Conservation (phyloP, 2,329 filamentous ascomycete genomes). For the Aureobasidium sp. region DNA sequence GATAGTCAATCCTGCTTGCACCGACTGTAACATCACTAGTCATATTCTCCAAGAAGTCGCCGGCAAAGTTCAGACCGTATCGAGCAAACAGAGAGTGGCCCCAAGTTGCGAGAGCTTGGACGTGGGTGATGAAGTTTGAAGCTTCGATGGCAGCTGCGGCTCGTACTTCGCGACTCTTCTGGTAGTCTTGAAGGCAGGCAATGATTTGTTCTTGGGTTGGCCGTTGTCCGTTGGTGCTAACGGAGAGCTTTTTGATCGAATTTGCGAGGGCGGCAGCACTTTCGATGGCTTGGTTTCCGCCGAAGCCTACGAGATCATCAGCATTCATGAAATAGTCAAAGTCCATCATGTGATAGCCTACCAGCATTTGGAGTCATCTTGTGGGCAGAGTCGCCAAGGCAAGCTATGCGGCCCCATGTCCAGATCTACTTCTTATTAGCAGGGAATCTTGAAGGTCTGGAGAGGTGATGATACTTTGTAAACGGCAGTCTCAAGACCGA, state of each 20-base stretch:
- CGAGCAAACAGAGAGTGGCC: background rate
- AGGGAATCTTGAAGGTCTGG: rapidly evolving
- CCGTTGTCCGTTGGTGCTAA: background rate
- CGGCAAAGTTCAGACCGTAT: conserved; percentile 14
- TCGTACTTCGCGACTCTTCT: conserved; percentile 26
- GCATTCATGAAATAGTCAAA: no score
- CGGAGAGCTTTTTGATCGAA: conserved; percentile 25
- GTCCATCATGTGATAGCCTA: background rate
- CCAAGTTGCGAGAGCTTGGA: conserved; percentile 23
- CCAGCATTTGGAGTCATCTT: conserved; percentile 30
- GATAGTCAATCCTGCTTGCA: conserved; percentile 33
- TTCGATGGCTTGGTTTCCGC: conserved; percentile 31
- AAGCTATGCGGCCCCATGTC: conserved; percentile 30
- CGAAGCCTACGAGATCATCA: conserved; percentile 24
- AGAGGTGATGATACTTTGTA: conserved; percentile 22
- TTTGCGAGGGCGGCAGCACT: conserved; percentile 31
- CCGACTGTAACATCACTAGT: conserved; percentile 24
- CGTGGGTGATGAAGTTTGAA: conserved; percentile 26
- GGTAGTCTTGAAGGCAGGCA: conserved; percentile 25
- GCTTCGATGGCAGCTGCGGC: conserved; percentile 24
- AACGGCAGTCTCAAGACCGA: conserved; percentile 29
- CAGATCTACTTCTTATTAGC: conserved; percentile 23
- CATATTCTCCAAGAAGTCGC: conserved; percentile 23
- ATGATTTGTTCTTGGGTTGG: conserved; percentile 18
- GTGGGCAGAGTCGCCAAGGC: conserved; percentile 30